These are phyloP conservation scores for Penicillium paradoxum DNA, from an alignment of 495 filamentous ascomycete species.

Conservation along the genomic window DNA sequence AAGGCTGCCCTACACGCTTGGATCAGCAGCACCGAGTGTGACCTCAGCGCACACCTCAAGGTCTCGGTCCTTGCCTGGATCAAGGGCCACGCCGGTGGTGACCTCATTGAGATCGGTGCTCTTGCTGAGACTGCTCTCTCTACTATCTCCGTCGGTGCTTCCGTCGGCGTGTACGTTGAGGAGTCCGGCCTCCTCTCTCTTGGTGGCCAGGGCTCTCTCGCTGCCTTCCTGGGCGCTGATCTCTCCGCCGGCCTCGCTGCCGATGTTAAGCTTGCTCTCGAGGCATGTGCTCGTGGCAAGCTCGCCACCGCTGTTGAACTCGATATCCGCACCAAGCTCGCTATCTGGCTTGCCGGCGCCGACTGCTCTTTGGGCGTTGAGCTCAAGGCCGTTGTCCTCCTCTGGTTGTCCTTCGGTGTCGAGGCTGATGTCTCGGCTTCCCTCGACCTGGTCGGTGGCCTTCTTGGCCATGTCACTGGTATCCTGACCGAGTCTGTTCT, in stretches of 20 bases:
- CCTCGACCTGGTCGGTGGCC: conserved; percentile 24
- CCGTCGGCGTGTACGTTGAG: conserved; percentile 30
- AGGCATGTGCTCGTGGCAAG: conserved; percentile 30
- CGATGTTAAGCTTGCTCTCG: conserved; percentile 27
- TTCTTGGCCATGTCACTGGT: conserved; percentile 26
- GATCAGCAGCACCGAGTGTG: conserved; percentile 27
- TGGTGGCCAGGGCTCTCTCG: conserved; percentile 31
- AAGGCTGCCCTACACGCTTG: conserved; percentile 32
- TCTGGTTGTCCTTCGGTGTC: conserved; percentile 40
- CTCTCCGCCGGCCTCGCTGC: conserved; percentile 26
- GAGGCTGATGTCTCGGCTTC: conserved; percentile 26
- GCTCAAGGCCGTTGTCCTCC: conserved; percentile 38
- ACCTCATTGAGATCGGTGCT: conserved; percentile 26
- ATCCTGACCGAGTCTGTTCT: conserved; percentile 29
- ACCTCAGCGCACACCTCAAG: conserved; percentile 29
- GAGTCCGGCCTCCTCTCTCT: conserved; percentile 27
- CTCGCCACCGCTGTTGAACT: conserved; percentile 26
- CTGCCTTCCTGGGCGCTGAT: conserved; percentile 33
- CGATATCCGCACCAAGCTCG: conserved; percentile 32
- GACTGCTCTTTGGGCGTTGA: conserved; percentile 37
- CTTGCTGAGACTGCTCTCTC: conserved; percentile 30
- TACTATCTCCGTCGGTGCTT: conserved; percentile 35
- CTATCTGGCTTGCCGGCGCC: conserved; percentile 36
- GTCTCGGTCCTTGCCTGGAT: conserved; percentile 33
- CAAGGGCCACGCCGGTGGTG: conserved; percentile 26